These are phyloP conservation scores for Penicillium steckii DNA, from an alignment of 495 filamentous ascomycete genomes.

Conservation along the genomic window DNA sequence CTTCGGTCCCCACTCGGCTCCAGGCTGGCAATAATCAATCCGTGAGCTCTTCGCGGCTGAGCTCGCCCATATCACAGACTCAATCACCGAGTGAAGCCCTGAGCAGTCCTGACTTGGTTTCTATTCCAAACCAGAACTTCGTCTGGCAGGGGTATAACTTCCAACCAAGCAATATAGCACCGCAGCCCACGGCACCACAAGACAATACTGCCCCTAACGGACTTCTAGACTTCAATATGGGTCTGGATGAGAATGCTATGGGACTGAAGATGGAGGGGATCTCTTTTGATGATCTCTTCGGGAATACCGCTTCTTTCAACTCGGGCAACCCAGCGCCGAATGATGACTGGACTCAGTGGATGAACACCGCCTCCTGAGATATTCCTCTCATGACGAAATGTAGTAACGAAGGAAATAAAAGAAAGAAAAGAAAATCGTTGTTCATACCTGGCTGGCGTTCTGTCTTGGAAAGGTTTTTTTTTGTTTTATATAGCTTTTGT, in stretches of 20 bases:
- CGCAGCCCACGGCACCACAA: slow-evolving; percentile 20
- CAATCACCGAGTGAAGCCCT: slow-evolving; percentile 35
- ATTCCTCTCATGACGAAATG: slow-evolving; percentile 22
- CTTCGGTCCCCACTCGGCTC: slow-evolving; percentile 31
- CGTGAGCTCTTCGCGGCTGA: slow-evolving; percentile 28
- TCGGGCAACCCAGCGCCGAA: slow-evolving; percentile 20
- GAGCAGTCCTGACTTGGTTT: slow-evolving; percentile 47
- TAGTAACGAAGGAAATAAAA: slow-evolving; percentile 19
- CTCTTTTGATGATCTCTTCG: slow-evolving; percentile 46
- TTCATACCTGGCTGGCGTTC: slow-evolving; percentile 28
- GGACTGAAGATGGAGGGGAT: slow-evolving; percentile 38
- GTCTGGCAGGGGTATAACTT: slow-evolving; percentile 46
- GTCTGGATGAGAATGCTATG: slow-evolving; percentile 30
- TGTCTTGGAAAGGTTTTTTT: neutral
- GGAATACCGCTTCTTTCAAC: slow-evolving; percentile 28
- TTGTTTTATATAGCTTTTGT: neutral
- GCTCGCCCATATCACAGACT: slow-evolving; percentile 35
- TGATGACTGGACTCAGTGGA: slow-evolving; percentile 48
- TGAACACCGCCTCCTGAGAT: slow-evolving; percentile 27
- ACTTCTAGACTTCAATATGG: slow-evolving; percentile 27
- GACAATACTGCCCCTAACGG: slow-evolving; percentile 18
- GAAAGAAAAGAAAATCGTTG: slow-evolving; percentile 17
- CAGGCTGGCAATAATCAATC: slow-evolving; percentile 19
- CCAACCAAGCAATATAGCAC: slow-evolving; percentile 24
- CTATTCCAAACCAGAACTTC: slow-evolving; percentile 46